Evolutionary conservation across 176 grass and related monocot species (phyloP), one percentile per base, ranked within the genome.

Genomic region (Neostapfia colusana): DNA sequence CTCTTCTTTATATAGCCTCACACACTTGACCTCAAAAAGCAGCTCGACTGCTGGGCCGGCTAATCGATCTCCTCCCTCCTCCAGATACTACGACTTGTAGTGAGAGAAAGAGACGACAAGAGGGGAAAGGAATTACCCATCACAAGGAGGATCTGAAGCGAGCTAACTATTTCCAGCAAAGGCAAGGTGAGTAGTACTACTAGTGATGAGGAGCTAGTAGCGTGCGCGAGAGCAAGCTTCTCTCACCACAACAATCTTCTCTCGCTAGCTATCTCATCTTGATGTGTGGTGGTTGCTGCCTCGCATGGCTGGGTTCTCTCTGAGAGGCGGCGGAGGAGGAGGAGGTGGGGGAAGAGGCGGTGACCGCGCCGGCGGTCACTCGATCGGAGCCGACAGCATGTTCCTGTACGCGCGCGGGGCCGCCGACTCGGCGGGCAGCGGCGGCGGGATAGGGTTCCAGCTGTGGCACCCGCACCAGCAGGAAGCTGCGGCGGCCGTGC

Each of bases 281-380:
- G 88, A 94, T 90, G 92, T 85, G 86, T 85, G 84, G 85, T 72
- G 81, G 69, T 66, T 65, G 77, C 76, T 63, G 70, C 70, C 42
- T 61, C 75, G 83, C 88, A 97, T 97, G 93, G 93, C 93, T 42
- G 93, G 88, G 69, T 97, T 97, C 85, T 88, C 90, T 88, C 73
- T 97, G 91, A 91, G 90, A 75, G 88, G 93, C 57, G 89, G 86
- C 10, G 79, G 31, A 31, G 31, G 31, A 31, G 67, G 45, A 1
- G 79, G 85, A 10, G 67, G 31, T 31, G 31, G 31, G 31, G 31
- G 31, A 3, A 31, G 72, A 48, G 66, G 79, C 21, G 79, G 82
- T 1, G 88, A 76, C 2, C 70, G 76, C 9, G 76, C 53, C 58
- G 89, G 75, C 13, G 85, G 80, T 69, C 82, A 85, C 45, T 65